Evolutionary conservation across 352 stramenopile genomes (phyloP), one percentile per base, ranked within the genome.

Genomic region (Thraustotheca clavata): DNA sequence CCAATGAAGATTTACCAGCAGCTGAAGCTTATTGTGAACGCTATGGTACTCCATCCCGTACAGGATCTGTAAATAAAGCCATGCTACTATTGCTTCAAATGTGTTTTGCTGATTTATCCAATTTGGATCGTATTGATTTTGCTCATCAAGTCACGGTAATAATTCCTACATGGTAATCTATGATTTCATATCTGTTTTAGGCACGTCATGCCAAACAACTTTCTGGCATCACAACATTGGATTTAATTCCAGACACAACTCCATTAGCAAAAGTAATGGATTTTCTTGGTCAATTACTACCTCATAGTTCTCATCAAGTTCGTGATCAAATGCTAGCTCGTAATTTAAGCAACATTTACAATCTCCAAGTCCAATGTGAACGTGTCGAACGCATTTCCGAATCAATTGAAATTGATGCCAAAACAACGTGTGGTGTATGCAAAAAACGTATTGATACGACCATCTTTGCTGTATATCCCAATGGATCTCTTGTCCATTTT

Each of bases 381-480:
- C 85, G 85, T 49, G 85, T 94, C 14, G 80, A 90, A 27, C 87
- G 83, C 49, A 71, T 88, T 26, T 85, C 73, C 55, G 75, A 87
- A 43, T 89, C 75, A 65, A 79, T 92, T 41, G 83, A 94, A 73
- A 84, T 94, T 57, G 85, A 94, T 47, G 70, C 77, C 26, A 85
- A 87, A 62, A 89, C 85, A 31, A 70, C 80, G 4, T 94, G 85
- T 62, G 79, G 81, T 29, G 76, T 80, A 62, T 94, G 85, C 70
- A 85, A 87, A 70, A 94, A 94, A 60, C 83, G 85, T 22, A 94
- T 94, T 46, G 85, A 84, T 61, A 84, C 91, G 59, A 94, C 91
- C 54, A 85, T 94, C 60, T 94, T 94, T 67, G 77, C 81, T 9
- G 85, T 92, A 8, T 94, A 94, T 65, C 85, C 85, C 31, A 89